phyloP scores from a whole-genome alignment of 1,139 yeast species.

The Pichia terricola region DNA sequence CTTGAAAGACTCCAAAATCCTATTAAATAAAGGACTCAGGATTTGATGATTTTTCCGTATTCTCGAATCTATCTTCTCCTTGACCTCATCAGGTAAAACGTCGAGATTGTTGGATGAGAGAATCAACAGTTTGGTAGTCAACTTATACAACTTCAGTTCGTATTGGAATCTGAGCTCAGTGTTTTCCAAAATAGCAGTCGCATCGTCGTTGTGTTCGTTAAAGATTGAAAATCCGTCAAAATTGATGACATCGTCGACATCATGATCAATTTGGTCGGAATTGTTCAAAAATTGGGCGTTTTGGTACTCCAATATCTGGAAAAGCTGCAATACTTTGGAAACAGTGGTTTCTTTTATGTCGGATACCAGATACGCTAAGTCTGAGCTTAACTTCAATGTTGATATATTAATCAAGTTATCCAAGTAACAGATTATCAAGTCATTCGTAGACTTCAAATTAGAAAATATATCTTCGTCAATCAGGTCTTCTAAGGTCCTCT shows the following conservation, averaged over 20 bases:
- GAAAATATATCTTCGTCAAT: too few species aligned
- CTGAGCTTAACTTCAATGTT: too few species aligned
- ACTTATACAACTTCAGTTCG: slow-evolving; percentile 31
- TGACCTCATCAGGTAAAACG: too few species aligned
- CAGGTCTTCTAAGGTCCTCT: too few species aligned
- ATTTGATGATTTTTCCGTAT: slow-evolving; percentile 36
- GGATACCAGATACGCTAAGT: too few species aligned
- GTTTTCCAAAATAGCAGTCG: slow-evolving; percentile 11
- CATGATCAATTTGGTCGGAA: slow-evolving; percentile 5
- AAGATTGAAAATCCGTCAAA: slow-evolving; percentile 6
- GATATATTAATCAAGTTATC: too few species aligned
- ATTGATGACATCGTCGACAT: background rate
- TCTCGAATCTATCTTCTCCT: slow-evolving; percentile 20
- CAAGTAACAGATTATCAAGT: too few species aligned
- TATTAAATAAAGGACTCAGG: slow-evolving; percentile 33
- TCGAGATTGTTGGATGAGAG: slow-evolving; percentile 1
- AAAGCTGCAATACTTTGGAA: background rate
- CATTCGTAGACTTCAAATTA: too few species aligned
- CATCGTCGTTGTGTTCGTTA: too few species aligned
- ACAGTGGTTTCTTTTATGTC: too few species aligned
- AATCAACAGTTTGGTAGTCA: slow-evolving; percentile 39
- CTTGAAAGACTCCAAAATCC: slow-evolving; percentile 3
- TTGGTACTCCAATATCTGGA: background rate
- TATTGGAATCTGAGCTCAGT: slow-evolving; percentile 32
- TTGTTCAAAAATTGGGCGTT: background rate